These are phyloP conservation scores for Delitschia confertaspora DNA, from an alignment of 495 filamentous ascomycete genomes.

Conservation along the genomic window DNA sequence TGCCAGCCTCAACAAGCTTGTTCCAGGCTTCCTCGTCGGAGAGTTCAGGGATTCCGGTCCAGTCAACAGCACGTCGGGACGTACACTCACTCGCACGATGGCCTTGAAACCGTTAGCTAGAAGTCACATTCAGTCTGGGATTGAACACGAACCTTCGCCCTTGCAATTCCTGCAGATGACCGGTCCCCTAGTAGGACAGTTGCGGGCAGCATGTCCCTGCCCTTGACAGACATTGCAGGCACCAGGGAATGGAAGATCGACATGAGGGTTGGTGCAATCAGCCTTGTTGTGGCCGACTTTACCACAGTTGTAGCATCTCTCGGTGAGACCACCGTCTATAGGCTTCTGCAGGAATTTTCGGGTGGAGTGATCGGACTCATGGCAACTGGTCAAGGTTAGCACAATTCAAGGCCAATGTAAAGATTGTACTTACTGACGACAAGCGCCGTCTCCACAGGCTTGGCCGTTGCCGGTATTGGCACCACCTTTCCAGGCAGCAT, in stretches of 20 bases:
- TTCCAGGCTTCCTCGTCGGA: conserved; percentile 62
- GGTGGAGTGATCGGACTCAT: conserved; percentile 46
- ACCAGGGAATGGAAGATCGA: conserved; percentile 49
- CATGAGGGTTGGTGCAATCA: conserved; percentile 57
- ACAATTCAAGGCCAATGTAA: background rate
- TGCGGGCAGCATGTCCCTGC: conserved; percentile 59
- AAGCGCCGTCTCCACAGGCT: conserved; percentile 23
- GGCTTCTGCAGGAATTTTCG: conserved; percentile 46
- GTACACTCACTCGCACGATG: conserved; percentile 60
- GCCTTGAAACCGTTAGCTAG: conserved; percentile 38
- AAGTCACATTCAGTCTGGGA: conserved; percentile 46
- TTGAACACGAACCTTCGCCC: conserved; percentile 48
- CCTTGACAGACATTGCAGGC: conserved; percentile 64
- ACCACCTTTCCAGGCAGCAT: conserved; percentile 16
- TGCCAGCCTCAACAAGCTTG: conserved; percentile 51
- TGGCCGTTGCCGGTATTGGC: conserved; percentile 9
- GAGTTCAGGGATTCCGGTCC: conserved; percentile 48
- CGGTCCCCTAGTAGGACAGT: conserved; percentile 61
- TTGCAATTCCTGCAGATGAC: conserved; percentile 67
- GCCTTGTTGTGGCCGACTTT: conserved; percentile 58
- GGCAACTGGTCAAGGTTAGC: conserved; percentile 41
- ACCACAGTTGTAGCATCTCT: conserved; percentile 73
- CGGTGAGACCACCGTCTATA: conserved; percentile 28
- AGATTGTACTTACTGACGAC: conserved; percentile 32
- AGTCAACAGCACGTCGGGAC: conserved; percentile 58